Percentiles rank a stretch among this genome's conserved stretches.
Evolutionary conservation across 306 rosid genomes (phyloP).

Genomic region (Pterocarpus santalinus): DNA sequence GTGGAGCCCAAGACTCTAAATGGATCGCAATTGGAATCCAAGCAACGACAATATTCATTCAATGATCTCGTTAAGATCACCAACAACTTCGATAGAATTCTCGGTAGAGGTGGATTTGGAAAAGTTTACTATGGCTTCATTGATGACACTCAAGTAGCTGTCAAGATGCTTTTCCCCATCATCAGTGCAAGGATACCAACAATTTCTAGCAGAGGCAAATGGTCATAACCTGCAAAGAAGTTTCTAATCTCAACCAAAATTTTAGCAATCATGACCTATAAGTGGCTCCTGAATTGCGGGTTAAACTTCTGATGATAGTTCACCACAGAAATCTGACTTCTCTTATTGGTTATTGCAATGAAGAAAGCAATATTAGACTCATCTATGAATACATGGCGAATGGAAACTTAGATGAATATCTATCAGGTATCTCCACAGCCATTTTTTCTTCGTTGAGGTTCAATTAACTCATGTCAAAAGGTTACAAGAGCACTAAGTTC

Average conservation of each 20-base stretch:
- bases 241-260: too few relatives aligned
- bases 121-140: slow-evolving; percentile 50
- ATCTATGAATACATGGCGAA: slow-evolving; percentile 57
- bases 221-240: slow-evolving; percentile 31
- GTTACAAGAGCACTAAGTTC: neutral
- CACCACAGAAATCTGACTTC: slow-evolving; percentile 45
- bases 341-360: slow-evolving; percentile 54
- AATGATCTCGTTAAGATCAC: slow-evolving; percentile 56
- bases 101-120: slow-evolving; percentile 60
- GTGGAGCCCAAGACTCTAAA: slow-evolving; percentile 9
- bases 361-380: slow-evolving; percentile 43
- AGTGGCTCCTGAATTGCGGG: neutral
- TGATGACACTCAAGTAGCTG: slow-evolving; percentile 56
- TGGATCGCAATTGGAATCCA: slow-evolving; percentile 38
- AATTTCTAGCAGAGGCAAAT: slow-evolving; percentile 63
- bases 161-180: slow-evolving; percentile 59
- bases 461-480: too few relatives aligned
- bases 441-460: too few relatives aligned
- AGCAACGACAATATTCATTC: slow-evolving; percentile 51
- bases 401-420: slow-evolving; percentile 51
- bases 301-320: slow-evolving; percentile 30
- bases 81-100: slow-evolving; percentile 50
- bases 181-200: slow-evolving; percentile 51
- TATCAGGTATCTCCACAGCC: slow-evolving; percentile 54
- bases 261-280: too few relatives aligned